Evolutionary conservation across 192 early-diverging fungal genomes (phyloP), one percentile per base, ranked within the genome.

Genomic region (Coemansia sp.): DNA sequence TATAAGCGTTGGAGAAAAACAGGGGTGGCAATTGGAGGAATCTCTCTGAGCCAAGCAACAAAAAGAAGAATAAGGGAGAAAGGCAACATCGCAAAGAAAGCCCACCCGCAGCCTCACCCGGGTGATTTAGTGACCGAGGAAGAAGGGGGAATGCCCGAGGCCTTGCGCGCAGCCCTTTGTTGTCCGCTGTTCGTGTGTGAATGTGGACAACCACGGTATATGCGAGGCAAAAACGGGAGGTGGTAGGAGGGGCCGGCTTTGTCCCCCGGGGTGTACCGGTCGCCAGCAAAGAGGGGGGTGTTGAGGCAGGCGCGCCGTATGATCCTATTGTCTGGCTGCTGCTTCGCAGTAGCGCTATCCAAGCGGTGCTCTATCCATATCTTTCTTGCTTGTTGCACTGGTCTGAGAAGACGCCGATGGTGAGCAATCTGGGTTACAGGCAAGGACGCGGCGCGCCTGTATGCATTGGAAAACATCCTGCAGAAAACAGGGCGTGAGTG

Each of bases 121-220:
- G 78, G 73, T 81, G 78, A 81, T 81, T 81, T 81, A 66, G 77
- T 75, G 58, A 74, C 77, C 77, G 69, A 75, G 58, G 57, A 71
- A 65, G 35, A 64, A 60, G 68, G 53, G 30, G 60, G 67, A 69
- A 69, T 68, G 76, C 62, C 75, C 75, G 75, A 77, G 71, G 64
- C 71, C 64, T 71, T 58, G 63, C 56, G 69, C 53, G 53, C 53
- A 41, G 64, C 21, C 64, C 57, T 38, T 59, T 59, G 30, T 34
- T 59, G 30, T 18, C 24, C 15, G 57, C 57, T 36, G 52, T 59
- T 59, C 57, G 57, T 59, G 57, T 59, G 57, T 59, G 57, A 59
- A 59, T 59, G 30, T 59, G 57, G 35, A 38, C 57, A 59, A 38
- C 34, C 57, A 38, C 57, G 30, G 30, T 7, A n/a, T 59, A 59